A percentile compares a stretch with the other conserved stretches of the same genome.
phyloP scores from a whole-genome alignment of 1,139 yeast species.

The Hansenula anomala region DNA sequence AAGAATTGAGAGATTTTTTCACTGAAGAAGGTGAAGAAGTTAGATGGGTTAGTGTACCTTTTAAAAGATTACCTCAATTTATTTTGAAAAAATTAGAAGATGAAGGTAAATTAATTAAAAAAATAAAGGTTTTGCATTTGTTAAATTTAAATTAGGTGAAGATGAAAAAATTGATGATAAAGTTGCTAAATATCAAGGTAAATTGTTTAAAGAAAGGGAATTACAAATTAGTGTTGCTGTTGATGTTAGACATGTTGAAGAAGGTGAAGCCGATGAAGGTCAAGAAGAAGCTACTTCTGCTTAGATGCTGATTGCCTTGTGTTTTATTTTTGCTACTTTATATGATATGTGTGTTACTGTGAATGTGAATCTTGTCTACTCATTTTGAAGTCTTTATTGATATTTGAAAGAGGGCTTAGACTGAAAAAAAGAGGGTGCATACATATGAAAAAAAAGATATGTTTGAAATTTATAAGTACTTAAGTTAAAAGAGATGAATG shows the following conservation, averaged over 20 bases:
- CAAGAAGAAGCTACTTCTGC: background rate
- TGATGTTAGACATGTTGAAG: constrained; percentile 27
- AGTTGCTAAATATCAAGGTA: constrained; percentile 47
- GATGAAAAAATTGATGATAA: constrained; percentile 22
- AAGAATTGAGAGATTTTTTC: constrained; percentile 41
- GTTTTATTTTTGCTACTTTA: background rate
- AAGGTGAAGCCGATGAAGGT: constrained; percentile 3
- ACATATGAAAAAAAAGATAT: too few relatives aligned
- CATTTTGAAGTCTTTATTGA: constrained; percentile 1
- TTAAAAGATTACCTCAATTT: constrained; percentile 38
- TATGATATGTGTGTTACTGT: too few relatives aligned
- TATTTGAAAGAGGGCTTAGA: background rate
- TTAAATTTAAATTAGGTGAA: constrained; percentile 33
- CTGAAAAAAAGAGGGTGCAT: too few relatives aligned
- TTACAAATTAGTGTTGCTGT: constrained; percentile 54
- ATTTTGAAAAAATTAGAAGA: constrained; percentile 36
- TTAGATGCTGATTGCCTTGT: background rate
- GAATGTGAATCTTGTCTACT: background rate
- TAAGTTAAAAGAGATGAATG: too few relatives aligned
- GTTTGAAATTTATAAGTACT: background rate
- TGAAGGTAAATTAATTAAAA: constrained; percentile 32
- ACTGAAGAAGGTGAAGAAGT: constrained; percentile 37
- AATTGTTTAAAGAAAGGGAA: constrained; percentile 46
- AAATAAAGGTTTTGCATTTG: constrained; percentile 62
- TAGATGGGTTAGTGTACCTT: constrained; percentile 54